These are phyloP conservation scores for Nematocida homosporus DNA, from an alignment of 371 early-diverging fungal genomes.

Conservation along the genomic window DNA sequence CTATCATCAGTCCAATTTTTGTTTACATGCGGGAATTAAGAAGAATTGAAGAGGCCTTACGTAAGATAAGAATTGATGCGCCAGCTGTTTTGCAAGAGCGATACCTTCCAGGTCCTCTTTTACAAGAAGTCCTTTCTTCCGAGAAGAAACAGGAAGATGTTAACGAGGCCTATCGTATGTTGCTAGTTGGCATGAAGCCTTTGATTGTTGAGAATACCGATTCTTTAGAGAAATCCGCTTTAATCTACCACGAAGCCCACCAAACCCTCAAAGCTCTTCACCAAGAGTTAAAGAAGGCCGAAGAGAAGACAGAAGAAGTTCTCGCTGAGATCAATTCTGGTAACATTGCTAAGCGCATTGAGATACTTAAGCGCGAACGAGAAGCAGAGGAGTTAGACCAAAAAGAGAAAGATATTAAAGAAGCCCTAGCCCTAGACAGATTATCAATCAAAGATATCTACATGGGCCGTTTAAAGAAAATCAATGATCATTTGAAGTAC, in stretches of 20 bases:
- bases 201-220: conserved; percentile 27
- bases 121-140: conserved; percentile 30
- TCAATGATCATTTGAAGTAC: conserved; percentile 24
- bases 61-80: conserved; percentile 35
- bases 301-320: not conserved
- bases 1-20: conserved; percentile 18
- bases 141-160: conserved; percentile 36
- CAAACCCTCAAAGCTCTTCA: not conserved
- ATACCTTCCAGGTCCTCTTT: conserved; percentile 20
- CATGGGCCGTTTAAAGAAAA: conserved; percentile 15
- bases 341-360: conserved; percentile 1
- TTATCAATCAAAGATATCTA: conserved; percentile 33
- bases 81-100: conserved; percentile 19
- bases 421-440: conserved; percentile 32
- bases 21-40: conserved; percentile 21
- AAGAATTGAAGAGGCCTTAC: conserved; percentile 27
- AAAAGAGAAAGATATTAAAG: conserved; percentile 15
- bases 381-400: not conserved
- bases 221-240: conserved; percentile 27
- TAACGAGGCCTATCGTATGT: conserved; percentile 9
- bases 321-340: not conserved
- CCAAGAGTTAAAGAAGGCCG: not conserved
- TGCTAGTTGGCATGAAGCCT: conserved; percentile 13
- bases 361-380: conserved; percentile 9
- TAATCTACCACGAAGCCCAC: conserved; percentile 29